These are phyloP conservation scores for Starmerella asiatica DNA, from an alignment of 805 yeast species.

Conservation along the genomic window DNA sequence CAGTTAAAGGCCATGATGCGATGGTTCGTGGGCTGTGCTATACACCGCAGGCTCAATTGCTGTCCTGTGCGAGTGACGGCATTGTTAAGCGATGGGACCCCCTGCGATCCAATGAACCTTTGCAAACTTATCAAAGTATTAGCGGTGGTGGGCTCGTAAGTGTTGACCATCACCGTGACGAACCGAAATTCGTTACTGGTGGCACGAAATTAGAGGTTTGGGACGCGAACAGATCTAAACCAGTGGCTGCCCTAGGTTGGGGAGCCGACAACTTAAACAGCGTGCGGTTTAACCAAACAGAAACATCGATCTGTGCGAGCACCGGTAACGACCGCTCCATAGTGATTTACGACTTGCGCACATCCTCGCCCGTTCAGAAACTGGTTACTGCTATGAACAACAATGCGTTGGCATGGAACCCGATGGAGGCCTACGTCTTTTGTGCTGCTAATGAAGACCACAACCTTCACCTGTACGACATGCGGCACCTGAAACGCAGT, in stretches of 20 bases:
- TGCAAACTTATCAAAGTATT: conserved; percentile 71
- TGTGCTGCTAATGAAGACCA: conserved; percentile 92
- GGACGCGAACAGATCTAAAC: conserved; percentile 72
- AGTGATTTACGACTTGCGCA: conserved; percentile 79
- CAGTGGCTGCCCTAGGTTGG: conserved; percentile 74
- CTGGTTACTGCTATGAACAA: conserved; percentile 70
- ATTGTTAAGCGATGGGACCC: conserved; percentile 76
- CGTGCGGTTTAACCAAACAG: conserved; percentile 80
- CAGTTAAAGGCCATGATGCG: conserved; percentile 82
- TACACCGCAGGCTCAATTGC: conserved; percentile 46
- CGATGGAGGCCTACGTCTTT: conserved; percentile 91
- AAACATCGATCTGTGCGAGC: conserved; percentile 76
- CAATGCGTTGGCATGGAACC: conserved; percentile 88
- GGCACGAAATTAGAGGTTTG: conserved; percentile 85
- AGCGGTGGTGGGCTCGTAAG: conserved; percentile 57
- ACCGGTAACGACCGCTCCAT: conserved; percentile 77
- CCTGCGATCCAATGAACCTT: conserved; percentile 38
- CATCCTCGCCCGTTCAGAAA: conserved; percentile 85
- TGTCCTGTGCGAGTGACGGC: conserved; percentile 86
- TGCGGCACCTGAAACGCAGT: conserved; percentile 78
- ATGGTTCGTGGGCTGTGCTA: conserved; percentile 75
- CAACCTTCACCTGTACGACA: conserved; percentile 87
- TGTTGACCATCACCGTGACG: conserved; percentile 71
- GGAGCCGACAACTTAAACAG: conserved; percentile 83
- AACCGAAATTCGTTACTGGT: conserved; percentile 73